These are phyloP conservation scores for Suillus variegatus DNA, from an alignment of 768 basidiomycete species.

Conservation along the genomic window DNA sequence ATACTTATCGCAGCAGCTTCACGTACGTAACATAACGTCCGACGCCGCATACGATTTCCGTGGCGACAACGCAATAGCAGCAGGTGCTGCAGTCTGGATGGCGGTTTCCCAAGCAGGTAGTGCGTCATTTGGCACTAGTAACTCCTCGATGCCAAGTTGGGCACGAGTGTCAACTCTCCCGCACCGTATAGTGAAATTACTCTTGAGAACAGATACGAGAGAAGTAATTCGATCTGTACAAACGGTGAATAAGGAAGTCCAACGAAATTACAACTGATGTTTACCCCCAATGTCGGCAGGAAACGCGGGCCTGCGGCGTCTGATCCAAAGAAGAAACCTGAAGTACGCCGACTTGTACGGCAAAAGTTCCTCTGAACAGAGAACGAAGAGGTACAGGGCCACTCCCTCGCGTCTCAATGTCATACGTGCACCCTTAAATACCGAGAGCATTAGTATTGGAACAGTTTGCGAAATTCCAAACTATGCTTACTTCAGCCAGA, in stretches of 20 bases:
- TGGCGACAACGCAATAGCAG: slow-evolving; percentile 18
- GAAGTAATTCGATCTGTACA: slow-evolving; percentile 32
- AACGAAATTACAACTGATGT: background rate
- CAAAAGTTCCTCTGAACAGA: slow-evolving; percentile 40
- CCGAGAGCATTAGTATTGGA: background rate
- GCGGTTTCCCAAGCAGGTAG: background rate
- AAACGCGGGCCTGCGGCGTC: slow-evolving; percentile 33
- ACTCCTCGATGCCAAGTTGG: slow-evolving; percentile 36
- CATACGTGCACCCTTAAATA: slow-evolving; percentile 43
- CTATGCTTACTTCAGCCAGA: slow-evolving; percentile 49
- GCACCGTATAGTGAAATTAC: slow-evolving; percentile 27
- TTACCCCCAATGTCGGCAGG: slow-evolving; percentile 28
- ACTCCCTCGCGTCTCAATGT: slow-evolving; percentile 46
- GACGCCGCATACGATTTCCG: background rate
- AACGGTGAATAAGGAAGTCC: background rate
- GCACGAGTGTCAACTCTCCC: slow-evolving; percentile 31
- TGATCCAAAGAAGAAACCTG: slow-evolving; percentile 44
- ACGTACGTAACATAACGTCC: slow-evolving; percentile 40
- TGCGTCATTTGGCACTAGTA: slow-evolving; percentile 20
- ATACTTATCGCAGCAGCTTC: slow-evolving; percentile 9
- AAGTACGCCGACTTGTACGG: slow-evolving; percentile 52
- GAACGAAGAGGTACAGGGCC: slow-evolving; percentile 45
- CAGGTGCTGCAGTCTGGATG: background rate
- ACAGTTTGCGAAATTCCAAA: background rate
- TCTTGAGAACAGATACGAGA: slow-evolving; percentile 32